A percentile compares a stretch with the other conserved stretches of the same genome.
Evolutionary conservation across 139 green algal species (phyloP).

Genomic region (Gonium pectorale): DNA sequence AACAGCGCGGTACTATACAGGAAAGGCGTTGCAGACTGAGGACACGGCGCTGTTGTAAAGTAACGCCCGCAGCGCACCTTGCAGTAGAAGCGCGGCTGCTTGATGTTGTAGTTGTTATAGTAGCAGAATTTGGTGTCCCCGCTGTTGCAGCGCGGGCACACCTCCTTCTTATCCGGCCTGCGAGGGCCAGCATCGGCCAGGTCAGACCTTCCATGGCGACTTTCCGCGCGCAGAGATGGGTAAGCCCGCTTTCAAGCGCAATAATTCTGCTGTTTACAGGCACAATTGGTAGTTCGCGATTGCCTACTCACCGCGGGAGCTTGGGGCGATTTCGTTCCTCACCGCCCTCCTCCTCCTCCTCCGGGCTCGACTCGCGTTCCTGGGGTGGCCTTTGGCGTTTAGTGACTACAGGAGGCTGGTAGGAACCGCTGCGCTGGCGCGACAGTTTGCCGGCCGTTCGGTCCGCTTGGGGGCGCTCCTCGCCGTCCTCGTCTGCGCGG

Average conservation of each 20-base stretch:
- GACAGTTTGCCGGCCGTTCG: neutral
- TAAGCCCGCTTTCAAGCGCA: no score
- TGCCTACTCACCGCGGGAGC: conserved; percentile 24
- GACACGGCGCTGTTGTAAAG: no score
- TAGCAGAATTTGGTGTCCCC: conserved; percentile 97
- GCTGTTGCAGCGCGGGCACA: conserved; percentile 87
- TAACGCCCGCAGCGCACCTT: conserved; percentile 64
- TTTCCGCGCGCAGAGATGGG: no score
- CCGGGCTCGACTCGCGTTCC: conserved; percentile 5
- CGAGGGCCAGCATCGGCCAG: no score
- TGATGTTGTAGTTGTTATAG: conserved; percentile 99
- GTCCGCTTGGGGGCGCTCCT: neutral
- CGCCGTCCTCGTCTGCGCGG: neutral
- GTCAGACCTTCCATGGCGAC: no score
- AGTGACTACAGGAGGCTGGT: neutral
- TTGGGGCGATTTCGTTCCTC: conserved; percentile 2
- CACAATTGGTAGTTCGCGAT: no score
- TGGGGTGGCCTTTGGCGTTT: neutral
- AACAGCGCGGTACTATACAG: no score
- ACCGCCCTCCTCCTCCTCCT: conserved; percentile 9
- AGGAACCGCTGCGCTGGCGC: neutral
- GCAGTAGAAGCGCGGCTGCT: conserved; percentile 94
- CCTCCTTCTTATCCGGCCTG: conserved; percentile 27
- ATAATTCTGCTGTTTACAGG: no score
- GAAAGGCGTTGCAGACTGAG: no score